Evolutionary conservation across 1,139 yeast genomes (phyloP).

Genomic region (Blastobotrys arbuscula): DNA sequence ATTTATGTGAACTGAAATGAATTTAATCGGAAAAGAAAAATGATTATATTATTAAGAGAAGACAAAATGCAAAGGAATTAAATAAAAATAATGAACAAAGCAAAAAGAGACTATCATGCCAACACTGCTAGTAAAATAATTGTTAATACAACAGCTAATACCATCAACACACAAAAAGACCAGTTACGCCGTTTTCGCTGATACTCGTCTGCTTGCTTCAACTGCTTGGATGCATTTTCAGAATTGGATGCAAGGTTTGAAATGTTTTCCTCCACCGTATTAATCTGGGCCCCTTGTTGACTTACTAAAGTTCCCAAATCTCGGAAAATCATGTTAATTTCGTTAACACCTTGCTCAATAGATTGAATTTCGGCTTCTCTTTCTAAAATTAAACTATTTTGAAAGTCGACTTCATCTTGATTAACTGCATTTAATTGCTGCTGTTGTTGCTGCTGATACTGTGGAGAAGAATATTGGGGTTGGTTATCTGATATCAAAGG

Average conservation of each 20-base stretch:
- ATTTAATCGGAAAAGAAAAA: neutral
- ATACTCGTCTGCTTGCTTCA: constrained; percentile 66
- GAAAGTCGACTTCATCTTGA: constrained; percentile 70
- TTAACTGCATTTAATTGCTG: constrained; percentile 40
- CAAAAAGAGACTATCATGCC: neutral
- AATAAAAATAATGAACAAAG: neutral
- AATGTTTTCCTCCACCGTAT: constrained; percentile 75
- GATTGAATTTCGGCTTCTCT: constrained; percentile 66
- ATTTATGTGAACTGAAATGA: too few relatives aligned
- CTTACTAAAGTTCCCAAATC: constrained; percentile 71
- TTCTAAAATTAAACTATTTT: constrained; percentile 61
- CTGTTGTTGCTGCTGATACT: constrained; percentile 35
- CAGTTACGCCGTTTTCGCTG: constrained; percentile 68
- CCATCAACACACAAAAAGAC: constrained; percentile 57
- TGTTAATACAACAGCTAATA: constrained; percentile 42
- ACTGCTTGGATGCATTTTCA: constrained; percentile 64
- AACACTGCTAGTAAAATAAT: constrained; percentile 40
- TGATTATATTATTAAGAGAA: neutral
- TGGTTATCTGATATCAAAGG: constrained; percentile 29
- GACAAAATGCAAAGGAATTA: neutral
- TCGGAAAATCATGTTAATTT: constrained; percentile 77
- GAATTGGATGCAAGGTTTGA: constrained; percentile 60
- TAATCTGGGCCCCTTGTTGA: constrained; percentile 82
- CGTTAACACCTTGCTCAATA: constrained; percentile 72
- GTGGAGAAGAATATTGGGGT: constrained; percentile 32